Evolutionary conservation across 2,329 filamentous ascomycete species (phyloP).

Genomic region (Pseudomassariella vexata): DNA sequence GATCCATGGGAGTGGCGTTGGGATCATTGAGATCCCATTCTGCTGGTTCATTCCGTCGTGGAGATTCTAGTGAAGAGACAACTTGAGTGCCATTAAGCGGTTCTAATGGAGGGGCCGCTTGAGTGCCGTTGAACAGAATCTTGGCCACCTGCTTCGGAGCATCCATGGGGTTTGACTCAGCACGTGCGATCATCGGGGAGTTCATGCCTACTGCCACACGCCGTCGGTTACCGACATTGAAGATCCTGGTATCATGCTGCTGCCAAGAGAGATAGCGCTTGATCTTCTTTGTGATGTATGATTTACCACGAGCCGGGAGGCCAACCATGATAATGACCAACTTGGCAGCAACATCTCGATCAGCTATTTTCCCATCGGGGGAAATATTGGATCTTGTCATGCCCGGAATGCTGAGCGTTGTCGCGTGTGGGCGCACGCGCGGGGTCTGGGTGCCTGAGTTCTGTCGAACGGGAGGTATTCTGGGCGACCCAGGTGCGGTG

Average conservation of each 20-base stretch:
- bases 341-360: constrained; percentile 92
- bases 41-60: constrained; percentile 32
- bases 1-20: constrained; percentile 56
- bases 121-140: constrained; percentile 51
- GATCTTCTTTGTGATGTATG: constrained; percentile 98
- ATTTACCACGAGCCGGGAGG: constrained; percentile 90
- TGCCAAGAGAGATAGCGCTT: constrained; percentile 95
- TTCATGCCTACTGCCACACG: constrained; percentile 65
- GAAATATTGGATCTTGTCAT: constrained; percentile 94
- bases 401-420: constrained; percentile 93
- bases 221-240: constrained; percentile 92
- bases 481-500: constrained; percentile 52
- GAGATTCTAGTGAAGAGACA: constrained; percentile 24
- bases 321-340: constrained; percentile 98
- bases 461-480: constrained; percentile 61
- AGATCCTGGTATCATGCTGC: constrained; percentile 91
- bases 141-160: constrained; percentile 47
- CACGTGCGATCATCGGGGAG: constrained; percentile 26
- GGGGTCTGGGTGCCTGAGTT: constrained; percentile 75
- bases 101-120: too few species aligned
- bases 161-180: constrained; percentile 31
- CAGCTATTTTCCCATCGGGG: constrained; percentile 88
- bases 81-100: too few species aligned
- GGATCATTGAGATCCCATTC: constrained; percentile 27
- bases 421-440: constrained; percentile 74